Percentiles rank a stretch among this genome's conserved stretches.
Conservation (phyloP, 1,139 yeast genomes). For the Pichia sp. region DNA sequence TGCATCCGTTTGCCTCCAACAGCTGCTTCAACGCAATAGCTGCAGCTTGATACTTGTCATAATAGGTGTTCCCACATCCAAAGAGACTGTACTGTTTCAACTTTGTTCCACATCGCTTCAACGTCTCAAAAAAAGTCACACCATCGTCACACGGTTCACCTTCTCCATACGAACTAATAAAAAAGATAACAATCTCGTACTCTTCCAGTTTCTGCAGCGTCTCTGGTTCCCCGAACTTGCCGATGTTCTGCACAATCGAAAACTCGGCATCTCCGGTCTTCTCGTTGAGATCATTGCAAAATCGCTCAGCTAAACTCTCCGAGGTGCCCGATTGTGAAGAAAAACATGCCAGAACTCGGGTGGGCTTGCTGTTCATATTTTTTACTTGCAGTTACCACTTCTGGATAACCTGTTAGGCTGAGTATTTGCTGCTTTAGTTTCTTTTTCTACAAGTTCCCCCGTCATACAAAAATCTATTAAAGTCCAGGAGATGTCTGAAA, state of each 20-base stretch:
- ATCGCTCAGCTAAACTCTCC: slow-evolving; percentile 81
- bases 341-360: slow-evolving; percentile 51
- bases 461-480: too few species aligned
- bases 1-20: slow-evolving; percentile 61
- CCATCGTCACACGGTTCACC: slow-evolving; percentile 98
- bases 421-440: background rate
- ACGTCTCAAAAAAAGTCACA: slow-evolving; percentile 54
- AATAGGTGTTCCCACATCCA: slow-evolving; percentile 91
- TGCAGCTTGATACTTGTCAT: slow-evolving; percentile 82
- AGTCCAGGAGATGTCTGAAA: too few species aligned
- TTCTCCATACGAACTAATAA: slow-evolving; percentile 93
- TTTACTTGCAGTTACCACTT: background rate
- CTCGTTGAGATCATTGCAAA: slow-evolving; percentile 32
- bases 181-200: slow-evolving; percentile 52
- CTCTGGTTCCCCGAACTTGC: background rate
- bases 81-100: slow-evolving; percentile 54
- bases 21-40: slow-evolving; percentile 53
- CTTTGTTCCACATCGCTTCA: slow-evolving; percentile 23
- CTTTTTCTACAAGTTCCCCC: too few species aligned
- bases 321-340: slow-evolving; percentile 99
- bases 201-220: slow-evolving; percentile 30
- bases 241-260: background rate
- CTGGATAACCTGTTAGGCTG: background rate
- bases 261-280: slow-evolving; percentile 66
- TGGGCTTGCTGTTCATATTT: background rate